Evolutionary conservation across 139 green algal genomes (phyloP), one percentile per base, ranked within the genome.

Genomic region (Ostreobium quekettii): DNA sequence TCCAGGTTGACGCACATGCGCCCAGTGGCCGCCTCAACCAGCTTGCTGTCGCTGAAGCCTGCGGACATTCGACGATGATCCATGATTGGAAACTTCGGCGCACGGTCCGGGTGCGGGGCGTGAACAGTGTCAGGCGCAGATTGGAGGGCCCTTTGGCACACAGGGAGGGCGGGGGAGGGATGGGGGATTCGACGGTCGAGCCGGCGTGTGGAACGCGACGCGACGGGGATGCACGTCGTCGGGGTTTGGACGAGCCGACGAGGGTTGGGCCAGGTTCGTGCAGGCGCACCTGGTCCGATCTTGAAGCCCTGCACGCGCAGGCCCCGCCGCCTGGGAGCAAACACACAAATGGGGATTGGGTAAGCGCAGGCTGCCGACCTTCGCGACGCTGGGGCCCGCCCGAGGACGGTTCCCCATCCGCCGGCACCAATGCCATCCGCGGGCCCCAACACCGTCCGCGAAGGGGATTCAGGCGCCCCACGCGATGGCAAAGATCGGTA

Each of bases 1-100:
- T 96, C 89, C 2, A 96, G 66, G 60, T 94, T 96, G 32, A 90
- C 70, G 2, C 74, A 88, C 47, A 85, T 78, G 2, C 82, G 73
- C 1, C 85, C 86, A 22, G 83, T 89, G 11, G 86, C 90, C 28
- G 65, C 71, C 66, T 86, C 65, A 63, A 91, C 82, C 8, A 68
- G 26, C 8, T 53, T 75, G 19, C 81, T 81, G 61, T 95, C 89
- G 22, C 86, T 42, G 61, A 95, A 92, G 48, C 91, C 88, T 90
- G 86, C 71, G 67, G 2, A n/a, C n/a, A n/a, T n/a, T n/a, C n/a
- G n/a, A n/a, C n/a, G 0, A 37, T 2, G 57, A 11, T 7, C 3
- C 4, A 22, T 36, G 42, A 26, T 11, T 53, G 42, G 11, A 11
- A 53, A 19, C 19, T 53, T 19, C 42, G 42, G 19, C 11, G 19